phyloP scores from a whole-genome alignment of 768 basidiomycete species.

The Russula emetica region DNA sequence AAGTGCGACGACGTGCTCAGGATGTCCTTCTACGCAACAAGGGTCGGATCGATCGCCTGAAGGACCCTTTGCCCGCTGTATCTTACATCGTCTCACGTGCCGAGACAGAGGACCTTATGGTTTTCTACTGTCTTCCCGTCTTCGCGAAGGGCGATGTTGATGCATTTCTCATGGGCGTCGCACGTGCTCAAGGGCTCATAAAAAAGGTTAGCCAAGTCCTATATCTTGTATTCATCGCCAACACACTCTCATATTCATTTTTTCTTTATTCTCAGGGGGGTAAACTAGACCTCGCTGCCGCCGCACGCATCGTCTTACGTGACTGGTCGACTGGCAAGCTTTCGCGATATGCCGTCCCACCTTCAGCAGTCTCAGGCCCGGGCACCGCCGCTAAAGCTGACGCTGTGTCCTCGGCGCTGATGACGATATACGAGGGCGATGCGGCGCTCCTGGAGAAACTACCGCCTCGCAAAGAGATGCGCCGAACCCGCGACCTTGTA shows the following conservation, averaged over 20 bases:
- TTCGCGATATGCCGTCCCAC: constrained; percentile 64
- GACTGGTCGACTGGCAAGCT: constrained; percentile 81
- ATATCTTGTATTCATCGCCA: constrained; percentile 3
- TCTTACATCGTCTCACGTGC: constrained; percentile 64
- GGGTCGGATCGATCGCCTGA: constrained; percentile 80
- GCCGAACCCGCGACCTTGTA: constrained; percentile 49
- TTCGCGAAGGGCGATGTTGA: constrained; percentile 63
- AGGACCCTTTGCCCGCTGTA: constrained; percentile 63
- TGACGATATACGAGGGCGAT: constrained; percentile 45
- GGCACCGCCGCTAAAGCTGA: constrained; percentile 16
- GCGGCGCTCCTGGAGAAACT: constrained; percentile 46
- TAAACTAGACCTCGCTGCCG: constrained; percentile 62
- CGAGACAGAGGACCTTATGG: constrained; percentile 78
- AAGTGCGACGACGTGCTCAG: constrained; percentile 43
- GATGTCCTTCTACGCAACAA: constrained; percentile 78
- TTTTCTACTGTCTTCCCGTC: constrained; percentile 80
- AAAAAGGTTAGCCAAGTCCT: constrained; percentile 56
- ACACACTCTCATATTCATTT: constrained; percentile 17
- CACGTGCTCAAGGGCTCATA: constrained; percentile 67
- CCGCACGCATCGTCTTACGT: constrained; percentile 73
- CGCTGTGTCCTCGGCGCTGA: constrained; percentile 27
- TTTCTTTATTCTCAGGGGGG: constrained; percentile 50
- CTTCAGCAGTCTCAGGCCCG: constrained; percentile 28
- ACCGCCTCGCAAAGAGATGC: constrained; percentile 60
- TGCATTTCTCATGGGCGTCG: constrained; percentile 73